Evolutionary conservation across 83 land plant genomes (phyloP).

Genomic region (Picea abies): DNA sequence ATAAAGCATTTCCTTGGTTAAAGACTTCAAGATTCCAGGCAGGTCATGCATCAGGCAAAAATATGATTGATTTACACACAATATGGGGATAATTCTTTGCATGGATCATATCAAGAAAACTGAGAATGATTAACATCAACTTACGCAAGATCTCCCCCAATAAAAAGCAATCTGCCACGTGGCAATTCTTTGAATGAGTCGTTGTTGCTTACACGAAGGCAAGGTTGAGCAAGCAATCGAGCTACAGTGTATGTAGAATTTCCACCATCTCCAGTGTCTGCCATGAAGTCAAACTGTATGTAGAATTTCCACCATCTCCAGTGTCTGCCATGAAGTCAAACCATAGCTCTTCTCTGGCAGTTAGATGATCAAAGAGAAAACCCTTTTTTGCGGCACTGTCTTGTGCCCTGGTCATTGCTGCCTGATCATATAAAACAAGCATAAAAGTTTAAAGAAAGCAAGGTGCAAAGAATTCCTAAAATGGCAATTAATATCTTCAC

Average conservation of each 20-base stretch:
- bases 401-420: slow-evolving; percentile 80
- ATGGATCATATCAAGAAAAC: background rate
- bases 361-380: slow-evolving; percentile 76
- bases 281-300: slow-evolving; percentile 93
- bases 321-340: slow-evolving; percentile 99
- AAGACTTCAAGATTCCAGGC: background rate
- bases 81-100: background rate
- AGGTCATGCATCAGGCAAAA: background rate
- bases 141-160: slow-evolving; percentile 99
- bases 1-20: background rate
- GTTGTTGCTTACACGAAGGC: slow-evolving; percentile 33
- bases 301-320: slow-evolving; percentile 99
- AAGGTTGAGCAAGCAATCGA: slow-evolving; percentile 93
- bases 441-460: background rate
- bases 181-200: slow-evolving; percentile 48
- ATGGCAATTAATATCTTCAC: background rate
- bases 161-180: slow-evolving; percentile 78
- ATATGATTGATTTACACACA: background rate
- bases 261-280: slow-evolving; percentile 99
- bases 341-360: slow-evolving; percentile 77
- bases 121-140: slow-evolving; percentile 19
- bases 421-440: slow-evolving; percentile 46
- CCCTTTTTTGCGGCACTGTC: slow-evolving; percentile 57
- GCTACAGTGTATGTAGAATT: slow-evolving; percentile 92
- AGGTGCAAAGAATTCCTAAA: background rate